A percentile compares a stretch with the other conserved stretches of the same genome.
Conservation (phyloP, 1,284 basidiomycete species). For the Ustilago shanxiensis region DNA sequence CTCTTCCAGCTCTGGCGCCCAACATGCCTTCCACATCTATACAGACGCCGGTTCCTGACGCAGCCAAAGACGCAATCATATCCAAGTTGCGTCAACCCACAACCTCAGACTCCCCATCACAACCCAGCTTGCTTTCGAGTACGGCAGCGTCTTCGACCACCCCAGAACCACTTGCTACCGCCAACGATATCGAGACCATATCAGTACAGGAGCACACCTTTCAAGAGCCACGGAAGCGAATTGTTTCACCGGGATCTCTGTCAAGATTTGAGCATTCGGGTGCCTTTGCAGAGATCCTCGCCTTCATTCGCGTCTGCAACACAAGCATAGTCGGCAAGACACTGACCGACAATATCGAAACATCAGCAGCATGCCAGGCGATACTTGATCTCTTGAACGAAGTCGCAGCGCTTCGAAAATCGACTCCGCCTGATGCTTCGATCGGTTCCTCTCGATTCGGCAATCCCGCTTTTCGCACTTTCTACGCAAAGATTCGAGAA, state of each 20-base stretch:
- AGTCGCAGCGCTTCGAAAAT: conserved; percentile 72
- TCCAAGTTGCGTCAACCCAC: conserved; percentile 31
- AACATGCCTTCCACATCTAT: conserved; percentile 19
- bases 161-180: conserved; percentile 14
- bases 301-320: conserved; percentile 84
- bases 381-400: conserved; percentile 50
- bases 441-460: conserved; percentile 94
- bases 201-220: conserved; percentile 28
- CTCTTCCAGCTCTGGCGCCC: background rate
- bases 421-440: conserved; percentile 82
- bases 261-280: conserved; percentile 83
- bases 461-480: conserved; percentile 93
- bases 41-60: conserved; percentile 19
- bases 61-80: conserved; percentile 39
- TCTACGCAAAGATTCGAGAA: conserved; percentile 84
- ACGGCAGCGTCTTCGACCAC: background rate
- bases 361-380: conserved; percentile 58
- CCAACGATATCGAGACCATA: conserved; percentile 19
- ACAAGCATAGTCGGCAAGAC: conserved; percentile 81
- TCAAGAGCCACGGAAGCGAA: conserved; percentile 76
- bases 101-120: conserved; percentile 3
- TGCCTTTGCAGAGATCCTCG: conserved; percentile 79
- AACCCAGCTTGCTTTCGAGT: background rate
- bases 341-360: conserved; percentile 73
- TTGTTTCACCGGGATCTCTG: conserved; percentile 84